These are phyloP conservation scores for Glomus cerebriforme DNA, from an alignment of 192 early-diverging fungal species.

Conservation along the genomic window DNA sequence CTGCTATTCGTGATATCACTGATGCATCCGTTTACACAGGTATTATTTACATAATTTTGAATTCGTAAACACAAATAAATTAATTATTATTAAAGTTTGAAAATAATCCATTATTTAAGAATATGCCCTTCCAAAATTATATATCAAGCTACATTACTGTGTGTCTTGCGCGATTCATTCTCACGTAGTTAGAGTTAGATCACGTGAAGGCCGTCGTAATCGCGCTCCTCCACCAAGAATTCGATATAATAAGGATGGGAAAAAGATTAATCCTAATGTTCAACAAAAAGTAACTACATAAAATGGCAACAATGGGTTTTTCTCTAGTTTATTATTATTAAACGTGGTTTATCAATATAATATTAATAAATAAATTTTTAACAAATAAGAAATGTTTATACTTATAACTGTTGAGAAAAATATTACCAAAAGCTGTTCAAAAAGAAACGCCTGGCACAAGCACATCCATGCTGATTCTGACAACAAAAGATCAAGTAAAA, in stretches of 20 bases:
- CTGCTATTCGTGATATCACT: slow-evolving; percentile 93
- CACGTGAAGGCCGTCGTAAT: slow-evolving; percentile 83
- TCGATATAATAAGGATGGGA: slow-evolving; percentile 80
- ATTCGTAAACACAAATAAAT: slow-evolving; percentile 62
- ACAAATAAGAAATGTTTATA: too few species aligned
- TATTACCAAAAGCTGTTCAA: too few species aligned
- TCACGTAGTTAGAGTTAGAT: slow-evolving; percentile 92
- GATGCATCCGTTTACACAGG: slow-evolving; percentile 96
- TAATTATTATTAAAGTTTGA: not conserved
- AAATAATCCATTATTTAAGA: slow-evolving; percentile 40
- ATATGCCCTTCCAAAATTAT: slow-evolving; percentile 97
- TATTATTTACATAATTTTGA: slow-evolving; percentile 84
- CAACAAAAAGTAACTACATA: slow-evolving; percentile 8
- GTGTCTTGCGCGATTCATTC: slow-evolving; percentile 92
- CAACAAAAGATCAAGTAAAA: too few species aligned
- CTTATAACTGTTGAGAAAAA: too few species aligned
- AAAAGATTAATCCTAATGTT: slow-evolving; percentile 53
- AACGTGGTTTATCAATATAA: too few species aligned
- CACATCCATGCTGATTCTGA: too few species aligned
- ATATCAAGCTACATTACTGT: slow-evolving; percentile 99
- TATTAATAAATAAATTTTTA: too few species aligned
- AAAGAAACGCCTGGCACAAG: too few species aligned
- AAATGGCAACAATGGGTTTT: not conserved
- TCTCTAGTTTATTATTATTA: too few species aligned
- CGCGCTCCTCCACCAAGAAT: slow-evolving; percentile 91